Base-by-base conservation (phyloP, 2,329 filamentous ascomycete species). In the Sphaerulina vaccinii region DNA sequence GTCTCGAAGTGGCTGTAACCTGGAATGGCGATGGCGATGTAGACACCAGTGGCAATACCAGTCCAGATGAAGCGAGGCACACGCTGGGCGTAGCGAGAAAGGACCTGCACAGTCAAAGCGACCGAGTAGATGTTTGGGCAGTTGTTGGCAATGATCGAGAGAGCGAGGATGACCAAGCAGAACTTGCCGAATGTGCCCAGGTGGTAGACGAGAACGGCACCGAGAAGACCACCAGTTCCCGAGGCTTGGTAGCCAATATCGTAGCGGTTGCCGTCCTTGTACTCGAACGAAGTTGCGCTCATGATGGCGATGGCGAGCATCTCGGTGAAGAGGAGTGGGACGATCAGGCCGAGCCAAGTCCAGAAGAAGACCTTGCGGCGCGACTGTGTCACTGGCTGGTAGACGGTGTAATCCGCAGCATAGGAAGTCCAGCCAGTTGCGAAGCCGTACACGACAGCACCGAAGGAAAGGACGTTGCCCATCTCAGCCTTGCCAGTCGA, bases 321-420 rank as follows among this genome's bases (percentile, higher is more conserved):
- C 70, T 90, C 79, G 1, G 83, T 86, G 71, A 92, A 90, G 55
- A 87, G 74, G 1, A 92, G 79, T 1, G 87, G 84, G 57, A 88
- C 71, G 57, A 87, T 80, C 11, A 93, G 75, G 8, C 88, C 88
- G 19, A 74, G 66, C 68, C 84, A 88, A 23, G 87, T 87, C 65
- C 82, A 83, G 54, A 80, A 62, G 70, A 91, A 92, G 54, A 90
- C 76, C 54, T 83, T 82, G 36, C 67, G 68, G 18, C 81, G 78
- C 23, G 79, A 79, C 35, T 82, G 82, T 19, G 71, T 75, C 2
- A 76, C 73, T 0, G 87, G 86, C 62, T 90, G 87, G 70, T 91
- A 91, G 44, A 89, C 86, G 18, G 86, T 89, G 68, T 90, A 92
- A 65, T 92, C 88, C 7, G 86, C 84, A 0, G 87, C 86, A 54